Conservation (phyloP, 2,329 filamentous ascomycete species). For the Hansfordia pulvinata region DNA sequence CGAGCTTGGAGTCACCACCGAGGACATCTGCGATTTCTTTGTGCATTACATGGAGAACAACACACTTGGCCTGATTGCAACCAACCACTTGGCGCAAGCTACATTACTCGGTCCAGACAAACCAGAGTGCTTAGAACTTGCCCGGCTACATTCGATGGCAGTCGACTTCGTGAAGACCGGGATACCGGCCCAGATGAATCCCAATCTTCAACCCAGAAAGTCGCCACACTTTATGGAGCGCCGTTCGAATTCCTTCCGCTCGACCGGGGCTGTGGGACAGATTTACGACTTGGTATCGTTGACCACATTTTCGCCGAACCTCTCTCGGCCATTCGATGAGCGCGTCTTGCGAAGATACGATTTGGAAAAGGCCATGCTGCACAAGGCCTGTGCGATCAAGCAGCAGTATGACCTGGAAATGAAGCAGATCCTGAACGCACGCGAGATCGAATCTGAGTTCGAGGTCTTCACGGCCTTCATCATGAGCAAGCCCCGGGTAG, state of each 20-base stretch:
- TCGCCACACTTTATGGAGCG: slow-evolving; percentile 91
- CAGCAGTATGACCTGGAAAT: slow-evolving; percentile 63
- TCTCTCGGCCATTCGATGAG: slow-evolving; percentile 58
- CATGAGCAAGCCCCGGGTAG: slow-evolving; percentile 57
- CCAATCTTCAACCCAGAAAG: slow-evolving; percentile 39
- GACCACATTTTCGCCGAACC: slow-evolving; percentile 60
- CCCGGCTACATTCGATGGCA: slow-evolving; percentile 72
- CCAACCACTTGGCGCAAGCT: slow-evolving; percentile 65
- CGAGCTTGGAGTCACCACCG: slow-evolving; percentile 49
- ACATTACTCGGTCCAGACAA: slow-evolving; percentile 59
- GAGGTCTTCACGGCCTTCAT: slow-evolving; percentile 86
- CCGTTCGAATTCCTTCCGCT: slow-evolving; percentile 44
- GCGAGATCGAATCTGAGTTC: slow-evolving; percentile 75
- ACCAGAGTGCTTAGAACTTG: slow-evolving; percentile 58
- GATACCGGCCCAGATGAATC: slow-evolving; percentile 54
- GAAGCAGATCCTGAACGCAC: slow-evolving; percentile 70
- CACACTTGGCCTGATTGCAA: slow-evolving; percentile 64
- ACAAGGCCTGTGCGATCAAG: slow-evolving; percentile 55
- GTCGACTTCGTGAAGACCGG: slow-evolving; percentile 95
- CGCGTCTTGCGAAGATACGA: slow-evolving; percentile 55
- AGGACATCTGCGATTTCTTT: slow-evolving; percentile 74
- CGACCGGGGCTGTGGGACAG: slow-evolving; percentile 58
- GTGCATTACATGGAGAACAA: slow-evolving; percentile 90
- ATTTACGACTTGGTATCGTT: slow-evolving; percentile 65
- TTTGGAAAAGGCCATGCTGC: slow-evolving; percentile 38